A percentile compares a stretch with the other conserved stretches of the same genome.
Conservation (phyloP, 2,329 filamentous ascomycete genomes). For the Aspergillus sp. region DNA sequence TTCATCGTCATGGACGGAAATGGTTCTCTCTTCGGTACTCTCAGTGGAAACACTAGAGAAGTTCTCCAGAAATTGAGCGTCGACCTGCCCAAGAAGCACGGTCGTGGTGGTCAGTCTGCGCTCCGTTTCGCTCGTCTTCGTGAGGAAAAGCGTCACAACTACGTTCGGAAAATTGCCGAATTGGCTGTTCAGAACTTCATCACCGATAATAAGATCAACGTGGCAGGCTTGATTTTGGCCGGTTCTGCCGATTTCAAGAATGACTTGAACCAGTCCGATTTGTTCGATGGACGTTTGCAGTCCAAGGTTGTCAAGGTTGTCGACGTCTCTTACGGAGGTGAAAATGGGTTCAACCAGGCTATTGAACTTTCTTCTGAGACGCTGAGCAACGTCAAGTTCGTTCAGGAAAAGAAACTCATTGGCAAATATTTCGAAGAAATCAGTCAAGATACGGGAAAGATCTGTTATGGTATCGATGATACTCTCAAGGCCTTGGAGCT, state of each 20-base stretch:
- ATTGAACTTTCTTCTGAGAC: conserved; percentile 95
- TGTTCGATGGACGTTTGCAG: conserved; percentile 89
- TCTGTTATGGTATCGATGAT: conserved; percentile 97
- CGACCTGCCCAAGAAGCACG: conserved; percentile 99
- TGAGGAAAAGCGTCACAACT: conserved; percentile 99
- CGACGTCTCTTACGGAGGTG: conserved; percentile 96
- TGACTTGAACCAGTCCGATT: conserved; percentile 92
- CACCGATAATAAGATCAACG: conserved; percentile 96
- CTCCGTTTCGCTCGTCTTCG: conserved; percentile 98
- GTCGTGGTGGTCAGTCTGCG: conserved; percentile 98
- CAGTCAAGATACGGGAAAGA: conserved; percentile 89
- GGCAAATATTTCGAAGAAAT: conserved; percentile 99
- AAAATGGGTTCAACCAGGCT: conserved; percentile 99
- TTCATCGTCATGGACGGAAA: conserved; percentile 99
- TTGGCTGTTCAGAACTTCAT: conserved; percentile 98
- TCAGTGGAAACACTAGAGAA: conserved; percentile 95
- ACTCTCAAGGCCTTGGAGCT: conserved; percentile 94
- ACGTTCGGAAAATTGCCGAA: conserved; percentile 97
- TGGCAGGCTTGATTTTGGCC: conserved; percentile 87
- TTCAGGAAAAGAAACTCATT: conserved; percentile 99
- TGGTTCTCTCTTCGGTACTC: conserved; percentile 90
- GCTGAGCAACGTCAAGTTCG: conserved; percentile 98
- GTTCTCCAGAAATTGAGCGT: conserved; percentile 97
- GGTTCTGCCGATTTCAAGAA: conserved; percentile 99
- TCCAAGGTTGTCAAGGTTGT: conserved; percentile 99